Evolutionary conservation across 2,329 filamentous ascomycete genomes (phyloP).

Genomic region (Ceratocystis alfenasii): DNA sequence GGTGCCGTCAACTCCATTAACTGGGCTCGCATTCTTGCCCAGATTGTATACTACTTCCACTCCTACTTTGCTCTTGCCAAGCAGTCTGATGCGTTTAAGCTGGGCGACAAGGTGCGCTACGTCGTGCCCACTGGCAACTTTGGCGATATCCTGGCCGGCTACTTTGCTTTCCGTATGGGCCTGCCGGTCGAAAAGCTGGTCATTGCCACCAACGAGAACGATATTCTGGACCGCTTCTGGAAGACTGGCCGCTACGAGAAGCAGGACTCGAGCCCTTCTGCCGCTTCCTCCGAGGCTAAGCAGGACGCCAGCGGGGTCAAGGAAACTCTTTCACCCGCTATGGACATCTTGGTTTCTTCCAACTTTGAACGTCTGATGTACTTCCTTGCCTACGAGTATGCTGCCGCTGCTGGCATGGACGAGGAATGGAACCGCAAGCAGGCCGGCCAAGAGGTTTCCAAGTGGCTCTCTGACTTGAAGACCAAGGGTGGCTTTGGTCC

Average conservation of each 20-base stretch:
- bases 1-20: constrained; percentile 96
- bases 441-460: constrained; percentile 61
- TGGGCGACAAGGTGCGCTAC: constrained; percentile 63
- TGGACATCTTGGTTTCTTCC: constrained; percentile 93
- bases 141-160: constrained; percentile 84
- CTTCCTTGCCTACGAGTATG: constrained; percentile 73
- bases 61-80: constrained; percentile 74
- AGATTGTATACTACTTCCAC: constrained; percentile 95
- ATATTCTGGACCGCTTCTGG: constrained; percentile 94
- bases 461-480: constrained; percentile 72
- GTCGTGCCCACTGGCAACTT: constrained; percentile 95
- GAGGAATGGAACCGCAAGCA: constrained; percentile 54
- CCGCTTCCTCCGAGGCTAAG: constrained; percentile 50
- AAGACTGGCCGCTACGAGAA: constrained; percentile 83
- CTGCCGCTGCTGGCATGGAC: constrained; percentile 46
- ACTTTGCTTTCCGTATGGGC: constrained; percentile 84
- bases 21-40: constrained; percentile 85
- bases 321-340: constrained; percentile 85
- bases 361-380: constrained; percentile 95
- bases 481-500: constrained; percentile 64
- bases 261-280: constrained; percentile 37
- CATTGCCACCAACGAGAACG: constrained; percentile 93
- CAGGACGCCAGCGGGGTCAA: constrained; percentile 59
- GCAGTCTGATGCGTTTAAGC: constrained; percentile 46
- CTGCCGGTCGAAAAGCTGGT: constrained; percentile 79